Percentiles rank a stretch among this genome's conserved stretches.
These are phyloP conservation scores for Chytridium lagenaria DNA, from an alignment of 371 early-diverging fungal genomes.

Conservation along the genomic window DNA sequence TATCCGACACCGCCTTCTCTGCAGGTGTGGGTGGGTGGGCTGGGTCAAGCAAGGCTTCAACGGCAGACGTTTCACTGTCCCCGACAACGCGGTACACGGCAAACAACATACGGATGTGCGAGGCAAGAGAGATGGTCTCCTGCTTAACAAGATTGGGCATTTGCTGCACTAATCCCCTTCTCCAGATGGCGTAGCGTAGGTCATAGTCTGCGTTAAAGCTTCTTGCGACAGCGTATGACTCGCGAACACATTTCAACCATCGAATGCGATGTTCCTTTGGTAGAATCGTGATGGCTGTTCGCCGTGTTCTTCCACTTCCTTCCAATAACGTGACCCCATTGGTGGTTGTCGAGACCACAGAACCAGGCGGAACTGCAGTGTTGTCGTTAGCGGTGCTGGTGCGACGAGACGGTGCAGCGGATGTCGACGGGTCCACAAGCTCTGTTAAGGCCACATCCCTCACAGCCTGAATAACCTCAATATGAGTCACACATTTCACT, in stretches of 20 bases:
- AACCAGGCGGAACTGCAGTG: too few relatives aligned
- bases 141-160: constrained; percentile 88
- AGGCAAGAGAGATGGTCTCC: constrained; percentile 53
- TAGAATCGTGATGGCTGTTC: constrained; percentile 46
- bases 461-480: constrained; percentile 54
- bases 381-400: too few relatives aligned
- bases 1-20: too few relatives aligned
- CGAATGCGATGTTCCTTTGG: constrained; percentile 37
- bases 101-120: constrained; percentile 52
- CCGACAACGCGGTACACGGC: constrained; percentile 46
- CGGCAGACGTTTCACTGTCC: constrained; percentile 17
- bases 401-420: too few relatives aligned
- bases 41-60: neutral
- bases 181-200: constrained; percentile 79
- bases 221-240: constrained; percentile 79
- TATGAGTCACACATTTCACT: constrained; percentile 60
- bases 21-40: too few relatives aligned
- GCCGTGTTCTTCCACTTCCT: too few relatives aligned
- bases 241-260: constrained; percentile 71
- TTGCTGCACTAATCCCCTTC: constrained; percentile 83
- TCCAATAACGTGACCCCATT: too few relatives aligned
- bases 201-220: constrained; percentile 78
- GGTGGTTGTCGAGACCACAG: neutral
- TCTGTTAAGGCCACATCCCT: constrained; percentile 42
- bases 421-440: too few relatives aligned